Evolutionary conservation across 1,284 basidiomycete genomes (phyloP).

Genomic region (Takashimella koratensis): DNA sequence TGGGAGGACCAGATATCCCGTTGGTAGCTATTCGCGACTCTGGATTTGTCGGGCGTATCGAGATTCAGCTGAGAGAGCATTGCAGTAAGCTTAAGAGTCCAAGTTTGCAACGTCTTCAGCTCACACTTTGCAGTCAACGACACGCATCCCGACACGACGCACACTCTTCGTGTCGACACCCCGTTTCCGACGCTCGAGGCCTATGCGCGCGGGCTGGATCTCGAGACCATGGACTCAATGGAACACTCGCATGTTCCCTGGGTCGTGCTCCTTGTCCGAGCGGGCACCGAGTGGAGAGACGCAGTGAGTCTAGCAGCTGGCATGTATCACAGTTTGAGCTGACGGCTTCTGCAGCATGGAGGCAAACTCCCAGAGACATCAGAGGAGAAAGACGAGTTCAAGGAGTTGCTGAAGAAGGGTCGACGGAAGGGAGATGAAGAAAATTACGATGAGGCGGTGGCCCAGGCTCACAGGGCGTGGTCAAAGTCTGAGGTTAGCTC

Average conservation of each 20-base stretch:
- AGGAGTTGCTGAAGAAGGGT: conserved; percentile 50
- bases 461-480: conserved; percentile 73
- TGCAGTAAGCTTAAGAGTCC: conserved; percentile 57
- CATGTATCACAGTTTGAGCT: neutral
- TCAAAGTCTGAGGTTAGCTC: conserved; percentile 57
- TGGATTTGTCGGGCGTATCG: conserved; percentile 84
- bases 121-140: conserved; percentile 67
- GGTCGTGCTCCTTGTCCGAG: conserved; percentile 77
- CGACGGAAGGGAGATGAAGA: conserved; percentile 75
- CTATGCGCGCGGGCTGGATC: conserved; percentile 67
- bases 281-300: conserved; percentile 73
- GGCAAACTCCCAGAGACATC: conserved; percentile 47
- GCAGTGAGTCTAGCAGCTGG: conserved; percentile 20
- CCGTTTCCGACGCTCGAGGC: conserved; percentile 78
- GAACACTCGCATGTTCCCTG: conserved; percentile 85
- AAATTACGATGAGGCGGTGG: conserved; percentile 90
- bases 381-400: conserved; percentile 75
- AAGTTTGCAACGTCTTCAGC: neutral
- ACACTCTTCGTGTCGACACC: conserved; percentile 81
- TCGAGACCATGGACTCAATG: conserved; percentile 72
- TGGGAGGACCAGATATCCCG: conserved; percentile 54
- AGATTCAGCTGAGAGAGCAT: conserved; percentile 81
- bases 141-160: conserved; percentile 78
- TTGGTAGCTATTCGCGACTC: conserved; percentile 74
- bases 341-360: conserved; percentile 21